Percentiles rank a stretch among this genome's conserved stretches.
These are phyloP conservation scores for Raffaelea arxii DNA, from an alignment of 2,329 filamentous ascomycete species.

Conservation along the genomic window DNA sequence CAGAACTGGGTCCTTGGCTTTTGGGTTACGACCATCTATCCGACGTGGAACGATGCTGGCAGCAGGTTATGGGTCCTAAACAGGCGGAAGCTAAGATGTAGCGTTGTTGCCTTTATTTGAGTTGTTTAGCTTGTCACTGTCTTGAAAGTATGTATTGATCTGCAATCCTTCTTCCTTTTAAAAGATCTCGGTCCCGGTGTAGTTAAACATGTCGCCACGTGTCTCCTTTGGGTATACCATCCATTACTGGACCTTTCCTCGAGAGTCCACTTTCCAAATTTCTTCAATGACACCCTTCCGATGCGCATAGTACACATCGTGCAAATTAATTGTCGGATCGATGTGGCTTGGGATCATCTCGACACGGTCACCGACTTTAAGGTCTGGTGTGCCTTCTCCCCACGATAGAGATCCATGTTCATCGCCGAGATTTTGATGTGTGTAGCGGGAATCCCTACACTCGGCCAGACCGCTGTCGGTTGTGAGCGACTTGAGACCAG, in stretches of 20 bases:
- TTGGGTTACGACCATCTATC: not conserved
- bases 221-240: too few relatives aligned
- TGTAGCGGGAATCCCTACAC: constrained; percentile 32
- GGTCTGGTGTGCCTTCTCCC: constrained; percentile 26
- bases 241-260: constrained; percentile 38
- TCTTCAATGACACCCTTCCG: constrained; percentile 37
- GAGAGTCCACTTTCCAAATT: constrained; percentile 40
- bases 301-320: constrained; percentile 40
- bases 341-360: constrained; percentile 47
- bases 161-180: too few relatives aligned
- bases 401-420: constrained; percentile 38
- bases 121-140: too few relatives aligned
- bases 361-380: constrained; percentile 34
- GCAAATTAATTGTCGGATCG: constrained; percentile 42
- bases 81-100: too few relatives aligned
- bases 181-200: too few relatives aligned
- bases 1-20: not conserved
- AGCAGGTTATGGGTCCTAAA: not conserved
- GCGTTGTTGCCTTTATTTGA: too few relatives aligned
- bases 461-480: constrained; percentile 42
- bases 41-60: not conserved
- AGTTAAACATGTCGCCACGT: too few relatives aligned
- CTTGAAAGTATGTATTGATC: too few relatives aligned
- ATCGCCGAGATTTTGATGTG: constrained; percentile 34
- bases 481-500: constrained; percentile 38